Percentiles rank a stretch among this genome's conserved stretches.
Evolutionary conservation across 2,329 filamentous ascomycete genomes (phyloP).

Genomic region (Dactylonectria macrodidyma): DNA sequence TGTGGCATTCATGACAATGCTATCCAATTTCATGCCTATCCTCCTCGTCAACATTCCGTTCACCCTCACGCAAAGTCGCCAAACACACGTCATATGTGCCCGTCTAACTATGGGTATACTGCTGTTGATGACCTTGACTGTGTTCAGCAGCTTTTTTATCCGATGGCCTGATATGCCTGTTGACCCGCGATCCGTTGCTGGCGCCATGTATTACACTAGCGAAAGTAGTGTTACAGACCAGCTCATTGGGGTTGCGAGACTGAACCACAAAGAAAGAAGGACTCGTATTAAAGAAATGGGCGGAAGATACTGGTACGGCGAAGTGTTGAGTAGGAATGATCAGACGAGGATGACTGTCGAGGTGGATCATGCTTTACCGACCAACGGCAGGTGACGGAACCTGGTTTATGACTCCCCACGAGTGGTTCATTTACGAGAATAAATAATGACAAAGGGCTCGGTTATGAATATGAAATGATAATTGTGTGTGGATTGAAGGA

Average conservation of each 20-base stretch:
- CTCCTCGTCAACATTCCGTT: slow-evolving; percentile 64
- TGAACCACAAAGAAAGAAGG: slow-evolving; percentile 10
- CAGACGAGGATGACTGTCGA: slow-evolving; percentile 23
- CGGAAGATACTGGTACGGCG: slow-evolving; percentile 13
- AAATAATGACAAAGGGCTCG: too few species aligned
- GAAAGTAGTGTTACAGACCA: slow-evolving; percentile 24
- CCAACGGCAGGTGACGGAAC: neutral
- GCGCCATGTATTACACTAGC: slow-evolving; percentile 59
- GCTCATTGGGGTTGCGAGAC: neutral
- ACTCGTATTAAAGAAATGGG: neutral
- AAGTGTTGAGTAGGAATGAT: slow-evolving; percentile 11
- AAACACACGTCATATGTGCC: slow-evolving; percentile 57
- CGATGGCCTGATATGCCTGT: slow-evolving; percentile 61
- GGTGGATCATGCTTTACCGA: neutral
- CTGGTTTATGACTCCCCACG: too few species aligned
- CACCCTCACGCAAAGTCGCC: slow-evolving; percentile 56
- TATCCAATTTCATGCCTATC: slow-evolving; percentile 64
- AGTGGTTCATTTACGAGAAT: too few species aligned
- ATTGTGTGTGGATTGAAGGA: too few species aligned
- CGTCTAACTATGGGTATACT: slow-evolving; percentile 57
- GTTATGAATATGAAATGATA: too few species aligned
- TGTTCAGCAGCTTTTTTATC: slow-evolving; percentile 57
- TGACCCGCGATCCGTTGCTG: slow-evolving; percentile 62
- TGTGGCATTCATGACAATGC: slow-evolving; percentile 58
- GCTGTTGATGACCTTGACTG: slow-evolving; percentile 57